These are phyloP conservation scores for Pelargonium australe DNA, from an alignment of 441 rosid genomes.

Conservation along the genomic window DNA sequence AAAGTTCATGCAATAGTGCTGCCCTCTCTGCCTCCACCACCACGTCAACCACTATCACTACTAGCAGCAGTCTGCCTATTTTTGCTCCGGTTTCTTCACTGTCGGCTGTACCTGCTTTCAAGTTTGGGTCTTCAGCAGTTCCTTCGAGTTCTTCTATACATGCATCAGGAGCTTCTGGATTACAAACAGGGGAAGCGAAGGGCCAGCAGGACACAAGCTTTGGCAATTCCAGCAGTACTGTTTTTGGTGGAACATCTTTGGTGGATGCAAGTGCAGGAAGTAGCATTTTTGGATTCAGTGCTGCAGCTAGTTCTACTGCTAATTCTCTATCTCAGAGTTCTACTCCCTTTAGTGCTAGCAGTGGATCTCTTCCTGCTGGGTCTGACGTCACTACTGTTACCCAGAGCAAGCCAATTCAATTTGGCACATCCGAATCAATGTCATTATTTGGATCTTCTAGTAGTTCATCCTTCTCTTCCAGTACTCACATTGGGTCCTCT, in stretches of 20 bases:
- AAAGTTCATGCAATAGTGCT: conserved; percentile 27
- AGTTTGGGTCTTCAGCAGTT: conserved; percentile 36
- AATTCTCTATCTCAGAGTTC: conserved; percentile 40
- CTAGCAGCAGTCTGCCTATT: conserved; percentile 13
- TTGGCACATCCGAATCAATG: conserved; percentile 37
- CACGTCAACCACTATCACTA: conserved; percentile 17
- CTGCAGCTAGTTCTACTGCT: conserved; percentile 35
- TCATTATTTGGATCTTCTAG: conserved; percentile 45
- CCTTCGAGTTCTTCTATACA: conserved; percentile 30
- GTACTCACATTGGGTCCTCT: conserved; percentile 42
- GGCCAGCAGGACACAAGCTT: conserved; percentile 26
- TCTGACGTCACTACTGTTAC: conserved; percentile 38
- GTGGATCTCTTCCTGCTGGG: conserved; percentile 33
- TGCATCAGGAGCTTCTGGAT: conserved; percentile 24
- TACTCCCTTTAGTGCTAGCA: conserved; percentile 32
- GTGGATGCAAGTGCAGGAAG: conserved; percentile 29
- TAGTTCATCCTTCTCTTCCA: conserved; percentile 36
- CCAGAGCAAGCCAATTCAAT: conserved; percentile 45
- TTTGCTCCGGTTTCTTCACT: conserved; percentile 22
- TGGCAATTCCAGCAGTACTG: conserved; percentile 27
- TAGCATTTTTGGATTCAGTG: conserved; percentile 37
- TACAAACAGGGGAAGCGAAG: conserved; percentile 35
- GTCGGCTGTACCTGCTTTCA: conserved; percentile 30
- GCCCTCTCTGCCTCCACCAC: conserved; percentile 16
- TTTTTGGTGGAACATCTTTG: conserved; percentile 28